Evolutionary conservation across 306 rosid genomes (phyloP).

Genomic region (Trifolium subterraneum): DNA sequence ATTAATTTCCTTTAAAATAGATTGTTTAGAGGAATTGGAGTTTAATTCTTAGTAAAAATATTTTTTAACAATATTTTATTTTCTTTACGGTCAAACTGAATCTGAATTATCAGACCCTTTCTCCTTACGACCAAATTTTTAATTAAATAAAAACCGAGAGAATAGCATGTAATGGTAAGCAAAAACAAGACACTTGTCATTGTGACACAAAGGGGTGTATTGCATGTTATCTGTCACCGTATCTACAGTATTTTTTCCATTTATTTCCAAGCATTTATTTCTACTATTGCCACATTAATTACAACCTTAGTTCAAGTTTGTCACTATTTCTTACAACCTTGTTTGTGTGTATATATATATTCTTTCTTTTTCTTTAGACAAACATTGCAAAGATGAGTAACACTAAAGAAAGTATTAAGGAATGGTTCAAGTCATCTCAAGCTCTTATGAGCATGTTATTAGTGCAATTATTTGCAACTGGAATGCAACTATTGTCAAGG

Average conservation of each 20-base stretch:
- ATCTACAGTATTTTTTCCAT: background rate
- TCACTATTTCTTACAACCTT: too few species aligned
- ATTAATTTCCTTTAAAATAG: too few species aligned
- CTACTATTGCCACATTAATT: background rate
- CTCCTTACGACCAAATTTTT: too few species aligned
- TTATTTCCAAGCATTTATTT: background rate
- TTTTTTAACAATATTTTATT: too few species aligned
- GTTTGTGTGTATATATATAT: too few species aligned
- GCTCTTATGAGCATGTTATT: constrained; percentile 54
- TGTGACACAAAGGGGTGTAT: too few species aligned
- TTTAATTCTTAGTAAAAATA: too few species aligned
- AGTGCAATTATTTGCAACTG: constrained; percentile 58
- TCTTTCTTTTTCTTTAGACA: background rate
- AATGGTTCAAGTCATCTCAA: constrained; percentile 47
- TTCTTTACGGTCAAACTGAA: too few species aligned
- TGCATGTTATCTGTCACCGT: background rate
- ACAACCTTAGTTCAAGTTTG: too few species aligned
- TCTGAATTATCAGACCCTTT: too few species aligned
- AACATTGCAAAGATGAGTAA: background rate
- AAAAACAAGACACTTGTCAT: background rate
- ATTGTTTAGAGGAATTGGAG: too few species aligned
- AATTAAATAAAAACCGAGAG: too few species aligned
- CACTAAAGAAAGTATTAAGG: background rate
- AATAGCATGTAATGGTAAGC: background rate
- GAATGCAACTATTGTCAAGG: constrained; percentile 65